Evolutionary conservation across 768 basidiomycete genomes (phyloP).

Genomic region (Phaeotremella skinneri): DNA sequence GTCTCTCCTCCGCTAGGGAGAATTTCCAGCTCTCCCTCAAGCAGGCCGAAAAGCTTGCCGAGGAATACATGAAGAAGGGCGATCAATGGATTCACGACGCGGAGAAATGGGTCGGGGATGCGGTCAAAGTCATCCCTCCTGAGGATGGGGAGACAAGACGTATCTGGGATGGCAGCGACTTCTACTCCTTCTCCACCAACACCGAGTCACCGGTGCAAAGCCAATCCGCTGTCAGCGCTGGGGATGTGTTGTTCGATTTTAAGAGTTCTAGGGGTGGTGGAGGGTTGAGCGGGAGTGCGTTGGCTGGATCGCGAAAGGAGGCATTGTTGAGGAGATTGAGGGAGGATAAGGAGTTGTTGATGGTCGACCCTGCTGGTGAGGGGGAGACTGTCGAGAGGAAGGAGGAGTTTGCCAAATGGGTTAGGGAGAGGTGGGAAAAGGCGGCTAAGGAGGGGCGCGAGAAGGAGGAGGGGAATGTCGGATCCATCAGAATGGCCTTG

Average conservation of each 20-base stretch:
- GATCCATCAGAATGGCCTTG: conserved; percentile 40
- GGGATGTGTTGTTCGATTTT: conserved; percentile 21
- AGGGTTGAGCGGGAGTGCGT: conserved; percentile 23
- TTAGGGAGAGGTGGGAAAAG: conserved; percentile 46
- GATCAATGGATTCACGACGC: conserved; percentile 54
- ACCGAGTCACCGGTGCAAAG: conserved; percentile 35
- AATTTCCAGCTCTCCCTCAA: conserved; percentile 60
- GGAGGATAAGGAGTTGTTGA: conserved; percentile 70
- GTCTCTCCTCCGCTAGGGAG: conserved; percentile 60
- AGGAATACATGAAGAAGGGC: conserved; percentile 73
- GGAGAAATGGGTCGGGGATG: conserved; percentile 68
- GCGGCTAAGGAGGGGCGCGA: conserved; percentile 21
- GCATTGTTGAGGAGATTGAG: conserved; percentile 69
- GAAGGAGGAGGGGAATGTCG: conserved; percentile 40
- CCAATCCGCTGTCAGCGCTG: conserved; percentile 47
- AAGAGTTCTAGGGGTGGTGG: conserved; percentile 16
- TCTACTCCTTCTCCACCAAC: conserved; percentile 69
- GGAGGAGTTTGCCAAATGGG: conserved; percentile 37
- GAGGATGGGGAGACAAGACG: conserved; percentile 53
- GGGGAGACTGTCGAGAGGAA: conserved; percentile 50
- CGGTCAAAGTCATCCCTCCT: conserved; percentile 89
- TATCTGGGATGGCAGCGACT: conserved; percentile 79
- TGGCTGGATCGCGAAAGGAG: conserved; percentile 62
- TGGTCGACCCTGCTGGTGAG: conserved; percentile 71
- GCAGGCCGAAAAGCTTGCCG: conserved; percentile 59